phyloP scores from a whole-genome alignment of 2,329 filamentous ascomycete species.

The Aureobasidium sp. region DNA sequence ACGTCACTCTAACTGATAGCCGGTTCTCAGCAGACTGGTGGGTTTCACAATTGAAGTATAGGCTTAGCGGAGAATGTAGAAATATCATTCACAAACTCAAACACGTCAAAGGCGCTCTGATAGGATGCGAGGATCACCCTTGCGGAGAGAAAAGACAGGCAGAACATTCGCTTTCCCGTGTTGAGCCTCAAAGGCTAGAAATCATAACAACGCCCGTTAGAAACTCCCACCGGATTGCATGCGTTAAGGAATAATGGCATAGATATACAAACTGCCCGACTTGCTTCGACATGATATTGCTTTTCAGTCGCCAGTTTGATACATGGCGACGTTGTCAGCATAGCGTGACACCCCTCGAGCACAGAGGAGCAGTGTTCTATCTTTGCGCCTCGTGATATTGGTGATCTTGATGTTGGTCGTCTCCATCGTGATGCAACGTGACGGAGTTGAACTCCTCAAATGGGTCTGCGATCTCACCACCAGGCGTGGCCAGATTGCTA shows the following conservation, averaged over 20 bases:
- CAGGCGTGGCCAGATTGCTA: slow-evolving; percentile 76
- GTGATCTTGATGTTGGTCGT: slow-evolving; percentile 37
- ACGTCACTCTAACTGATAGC: neutral
- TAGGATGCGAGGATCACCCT: neutral
- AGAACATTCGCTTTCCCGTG: neutral
- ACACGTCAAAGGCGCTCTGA: neutral
- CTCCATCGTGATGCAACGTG: slow-evolving; percentile 91
- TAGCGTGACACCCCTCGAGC: neutral
- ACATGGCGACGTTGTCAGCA: neutral
- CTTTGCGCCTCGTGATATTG: slow-evolving; percentile 6
- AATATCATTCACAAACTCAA: neutral
- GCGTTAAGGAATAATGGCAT: slow-evolving; percentile 10
- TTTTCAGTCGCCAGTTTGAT: neutral
- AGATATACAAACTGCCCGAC: slow-evolving; percentile 5
- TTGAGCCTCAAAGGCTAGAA: neutral
- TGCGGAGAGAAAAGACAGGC: neutral
- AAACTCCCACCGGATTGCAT: slow-evolving; percentile 2
- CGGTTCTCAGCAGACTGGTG: neutral
- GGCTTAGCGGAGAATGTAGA: neutral
- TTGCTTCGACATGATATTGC: neutral
- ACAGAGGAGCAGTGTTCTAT: slow-evolving; percentile 7
- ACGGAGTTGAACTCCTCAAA: slow-evolving; percentile 99
- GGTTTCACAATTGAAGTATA: neutral
- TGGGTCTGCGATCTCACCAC: slow-evolving; percentile 73
- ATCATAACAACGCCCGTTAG: neutral